Percentiles rank a stretch among this genome's conserved stretches.
Evolutionary conservation across 2,329 filamentous ascomycete genomes (phyloP).

Genomic region (Penicillium sp.): DNA sequence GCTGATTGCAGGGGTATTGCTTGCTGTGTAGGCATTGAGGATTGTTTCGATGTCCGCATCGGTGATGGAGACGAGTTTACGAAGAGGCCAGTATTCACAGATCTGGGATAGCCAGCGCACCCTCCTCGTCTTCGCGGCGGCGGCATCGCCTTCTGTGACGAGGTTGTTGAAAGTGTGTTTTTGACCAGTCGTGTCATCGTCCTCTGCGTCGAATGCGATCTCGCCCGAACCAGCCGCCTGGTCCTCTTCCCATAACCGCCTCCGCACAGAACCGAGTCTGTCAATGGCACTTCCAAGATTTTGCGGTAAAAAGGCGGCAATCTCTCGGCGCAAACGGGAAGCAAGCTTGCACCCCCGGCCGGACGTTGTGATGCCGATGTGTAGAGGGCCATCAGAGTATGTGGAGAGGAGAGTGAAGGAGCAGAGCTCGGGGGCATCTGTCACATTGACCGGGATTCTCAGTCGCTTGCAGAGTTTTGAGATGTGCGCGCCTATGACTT

Average conservation of each 20-base stretch:
- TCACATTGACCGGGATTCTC: slow-evolving; percentile 89
- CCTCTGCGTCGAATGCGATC: slow-evolving; percentile 48
- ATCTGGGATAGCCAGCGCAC: slow-evolving; percentile 95
- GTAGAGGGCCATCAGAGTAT: slow-evolving; percentile 84
- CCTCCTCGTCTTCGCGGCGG: slow-evolving; percentile 74
- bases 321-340: slow-evolving; percentile 82
- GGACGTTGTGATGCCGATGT: slow-evolving; percentile 94
- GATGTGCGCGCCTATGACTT: slow-evolving; percentile 61
- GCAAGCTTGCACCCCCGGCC: slow-evolving; percentile 93
- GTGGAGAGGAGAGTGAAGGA: slow-evolving; percentile 88
- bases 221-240: slow-evolving; percentile 53
- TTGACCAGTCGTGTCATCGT: slow-evolving; percentile 59
- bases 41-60: slow-evolving; percentile 78
- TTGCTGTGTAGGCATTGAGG: slow-evolving; percentile 67
- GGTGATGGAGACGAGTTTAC: slow-evolving; percentile 74
- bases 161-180: slow-evolving; percentile 81
- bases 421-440: slow-evolving; percentile 82
- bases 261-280: slow-evolving; percentile 71
- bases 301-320: slow-evolving; percentile 75
- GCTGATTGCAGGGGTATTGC: slow-evolving; percentile 24
- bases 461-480: slow-evolving; percentile 73
- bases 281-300: slow-evolving; percentile 77
- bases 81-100: slow-evolving; percentile 97
- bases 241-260: slow-evolving; percentile 74
- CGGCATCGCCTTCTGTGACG: slow-evolving; percentile 70